Evolutionary conservation across 495 filamentous ascomycete species (phyloP).

Genomic region (Margaritispora aquatica): DNA sequence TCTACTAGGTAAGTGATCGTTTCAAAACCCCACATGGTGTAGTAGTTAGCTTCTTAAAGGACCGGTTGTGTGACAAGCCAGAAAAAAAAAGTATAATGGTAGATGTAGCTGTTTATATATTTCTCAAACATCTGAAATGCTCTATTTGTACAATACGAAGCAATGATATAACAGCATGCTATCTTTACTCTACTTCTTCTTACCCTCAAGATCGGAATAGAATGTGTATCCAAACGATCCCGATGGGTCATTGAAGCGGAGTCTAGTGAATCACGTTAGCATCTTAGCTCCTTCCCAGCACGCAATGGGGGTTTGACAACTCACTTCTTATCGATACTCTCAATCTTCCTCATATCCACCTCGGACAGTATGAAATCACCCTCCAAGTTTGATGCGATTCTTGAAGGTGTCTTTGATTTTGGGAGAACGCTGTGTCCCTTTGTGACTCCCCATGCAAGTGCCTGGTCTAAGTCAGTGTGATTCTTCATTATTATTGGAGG

Average conservation of each 20-base stretch:
- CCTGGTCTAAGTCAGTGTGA: no score
- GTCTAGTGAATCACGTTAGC: constrained; percentile 5
- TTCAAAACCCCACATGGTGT: no score
- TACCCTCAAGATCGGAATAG: constrained; percentile 56
- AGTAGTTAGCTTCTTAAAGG: no score
- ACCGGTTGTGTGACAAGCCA: no score
- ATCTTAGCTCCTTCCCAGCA: neutral
- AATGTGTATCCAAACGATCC: constrained; percentile 49
- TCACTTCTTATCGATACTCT: constrained; percentile 42
- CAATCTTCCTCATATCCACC: constrained; percentile 50
- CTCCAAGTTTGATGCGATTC: constrained; percentile 52
- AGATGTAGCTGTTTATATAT: no score
- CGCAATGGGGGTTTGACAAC: neutral
- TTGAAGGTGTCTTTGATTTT: constrained; percentile 47
- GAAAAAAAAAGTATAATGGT: no score
- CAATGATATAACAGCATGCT: no score
- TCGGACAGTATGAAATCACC: constrained; percentile 50
- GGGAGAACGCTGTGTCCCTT: constrained; percentile 59
- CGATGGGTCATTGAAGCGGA: constrained; percentile 54
- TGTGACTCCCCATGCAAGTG: constrained; percentile 60
- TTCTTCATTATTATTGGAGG: no score
- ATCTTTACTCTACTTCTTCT: constrained; percentile 25
- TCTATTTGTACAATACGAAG: no score
- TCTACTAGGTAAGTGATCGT: no score
- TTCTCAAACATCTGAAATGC: no score